Evolutionary conservation across 208 protist species (phyloP).

Genomic region (Trypanosoma vivax): DNA sequence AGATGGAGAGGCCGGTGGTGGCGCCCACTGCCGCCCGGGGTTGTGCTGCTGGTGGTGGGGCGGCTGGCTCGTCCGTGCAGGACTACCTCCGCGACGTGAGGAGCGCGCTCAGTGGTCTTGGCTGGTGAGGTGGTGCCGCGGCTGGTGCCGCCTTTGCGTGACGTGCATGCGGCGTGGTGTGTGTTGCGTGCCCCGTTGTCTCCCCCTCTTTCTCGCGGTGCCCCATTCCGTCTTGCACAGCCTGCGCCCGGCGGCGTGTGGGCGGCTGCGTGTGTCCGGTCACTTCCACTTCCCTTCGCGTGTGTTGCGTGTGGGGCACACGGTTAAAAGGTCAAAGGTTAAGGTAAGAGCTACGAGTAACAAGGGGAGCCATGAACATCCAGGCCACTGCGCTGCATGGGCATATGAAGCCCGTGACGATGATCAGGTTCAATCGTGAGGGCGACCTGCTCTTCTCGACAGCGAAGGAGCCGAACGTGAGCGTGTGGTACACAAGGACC

Average conservation of each 20-base stretch:
- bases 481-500: constrained; percentile 91
- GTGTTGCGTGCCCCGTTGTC: not conserved
- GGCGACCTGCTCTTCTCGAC: constrained; percentile 97
- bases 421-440: constrained; percentile 96
- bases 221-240: too few species aligned
- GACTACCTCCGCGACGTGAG: constrained; percentile 21
- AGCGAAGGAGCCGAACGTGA: constrained; percentile 89
- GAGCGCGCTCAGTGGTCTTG: constrained; percentile 7
- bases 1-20: constrained; percentile 14
- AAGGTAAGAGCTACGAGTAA: constrained; percentile 4
- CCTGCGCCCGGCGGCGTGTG: too few species aligned
- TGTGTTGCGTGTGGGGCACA: not conserved
- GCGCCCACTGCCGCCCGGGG: not conserved
- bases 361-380: constrained; percentile 30
- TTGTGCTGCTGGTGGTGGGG: not conserved
- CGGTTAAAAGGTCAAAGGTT: not conserved
- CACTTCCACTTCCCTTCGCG: not conserved
- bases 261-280: not conserved
- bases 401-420: constrained; percentile 87
- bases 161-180: not conserved
- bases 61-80: not conserved
- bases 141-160: not conserved
- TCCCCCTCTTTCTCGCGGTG: too few species aligned
- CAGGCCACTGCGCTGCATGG: constrained; percentile 76
- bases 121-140: constrained; percentile 15